Percentiles rank a stretch among this genome's conserved stretches.
These are phyloP conservation scores for Teunomyces funiuensis DNA, from an alignment of 805 yeast genomes.

Conservation along the genomic window DNA sequence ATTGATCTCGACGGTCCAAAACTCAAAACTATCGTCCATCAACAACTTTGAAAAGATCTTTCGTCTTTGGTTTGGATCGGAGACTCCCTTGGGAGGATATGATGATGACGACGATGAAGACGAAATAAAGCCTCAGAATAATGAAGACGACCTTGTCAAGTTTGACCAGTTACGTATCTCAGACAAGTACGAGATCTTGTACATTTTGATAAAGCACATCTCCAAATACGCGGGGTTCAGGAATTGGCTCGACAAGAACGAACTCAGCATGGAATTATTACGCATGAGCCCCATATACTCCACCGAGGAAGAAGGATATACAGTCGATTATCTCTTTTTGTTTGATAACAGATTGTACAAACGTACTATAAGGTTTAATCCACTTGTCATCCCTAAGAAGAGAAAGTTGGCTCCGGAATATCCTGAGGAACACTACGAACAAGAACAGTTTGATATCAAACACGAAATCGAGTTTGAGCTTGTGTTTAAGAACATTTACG, in stretches of 20 bases:
- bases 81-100: conserved; percentile 32
- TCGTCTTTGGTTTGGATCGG: conserved; percentile 33
- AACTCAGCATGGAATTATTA: conserved; percentile 22
- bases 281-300: conserved; percentile 16
- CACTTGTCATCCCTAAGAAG: conserved; percentile 34
- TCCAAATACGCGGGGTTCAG: conserved; percentile 48
- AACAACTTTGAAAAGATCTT: conserved; percentile 34
- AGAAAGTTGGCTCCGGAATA: conserved; percentile 32
- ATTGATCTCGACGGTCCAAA: conserved; percentile 41
- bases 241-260: conserved; percentile 43
- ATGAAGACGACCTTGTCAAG: conserved; percentile 19
- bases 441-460: conserved; percentile 31
- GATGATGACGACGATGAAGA: conserved; percentile 24
- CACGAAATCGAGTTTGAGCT: conserved; percentile 28
- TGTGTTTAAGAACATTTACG: conserved; percentile 30
- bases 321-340: conserved; percentile 37
- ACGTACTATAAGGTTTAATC: conserved; percentile 25
- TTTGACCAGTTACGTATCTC: conserved; percentile 42
- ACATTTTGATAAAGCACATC: conserved; percentile 42
- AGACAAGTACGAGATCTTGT: conserved; percentile 52
- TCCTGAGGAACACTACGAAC: conserved; percentile 29
- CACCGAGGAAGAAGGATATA: conserved; percentile 9
- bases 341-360: conserved; percentile 55
- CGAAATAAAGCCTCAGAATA: conserved; percentile 15
- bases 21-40: conserved; percentile 29